phyloP scores from a whole-genome alignment of 129 eudicot species.

The Logfia minima region DNA sequence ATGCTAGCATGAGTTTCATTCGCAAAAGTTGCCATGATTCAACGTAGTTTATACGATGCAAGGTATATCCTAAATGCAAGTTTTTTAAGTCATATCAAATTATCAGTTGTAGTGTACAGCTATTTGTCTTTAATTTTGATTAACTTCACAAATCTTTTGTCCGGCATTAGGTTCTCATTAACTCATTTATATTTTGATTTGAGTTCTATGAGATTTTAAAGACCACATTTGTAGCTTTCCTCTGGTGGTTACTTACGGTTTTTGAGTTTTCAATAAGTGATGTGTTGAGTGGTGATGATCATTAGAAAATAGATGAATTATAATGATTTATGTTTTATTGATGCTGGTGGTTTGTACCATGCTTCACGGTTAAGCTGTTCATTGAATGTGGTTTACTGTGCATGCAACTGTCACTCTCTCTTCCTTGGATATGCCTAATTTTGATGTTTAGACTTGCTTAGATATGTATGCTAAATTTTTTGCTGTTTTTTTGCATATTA shows the following conservation, averaged over 20 bases:
- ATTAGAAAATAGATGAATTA: not conserved
- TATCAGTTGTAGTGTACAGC: not conserved
- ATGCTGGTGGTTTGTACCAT: not conserved
- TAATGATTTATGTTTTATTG: not conserved
- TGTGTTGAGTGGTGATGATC: constrained; percentile 9
- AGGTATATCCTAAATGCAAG: not conserved
- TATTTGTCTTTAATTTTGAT: not conserved
- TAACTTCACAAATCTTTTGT: not conserved
- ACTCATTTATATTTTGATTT: not conserved
- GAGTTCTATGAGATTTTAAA: not conserved
- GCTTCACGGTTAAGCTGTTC: not conserved
- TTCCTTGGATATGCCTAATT: too few species aligned
- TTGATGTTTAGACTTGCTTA: not conserved
- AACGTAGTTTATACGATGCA: not conserved
- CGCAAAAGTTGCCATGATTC: not conserved
- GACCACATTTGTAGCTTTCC: not conserved
- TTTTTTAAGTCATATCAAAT: not conserved
- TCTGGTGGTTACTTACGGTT: not conserved
- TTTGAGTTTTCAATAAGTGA: not conserved
- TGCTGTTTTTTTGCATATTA: constrained; percentile 1
- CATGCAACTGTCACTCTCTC: too few species aligned
- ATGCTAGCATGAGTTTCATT: not conserved
- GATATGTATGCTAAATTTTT: not conserved
- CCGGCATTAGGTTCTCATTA: not conserved
- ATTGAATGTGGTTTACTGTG: not conserved